Evolutionary conservation across 1,284 basidiomycete species (phyloP).

Genomic region (Acaromyces ingoldii): DNA sequence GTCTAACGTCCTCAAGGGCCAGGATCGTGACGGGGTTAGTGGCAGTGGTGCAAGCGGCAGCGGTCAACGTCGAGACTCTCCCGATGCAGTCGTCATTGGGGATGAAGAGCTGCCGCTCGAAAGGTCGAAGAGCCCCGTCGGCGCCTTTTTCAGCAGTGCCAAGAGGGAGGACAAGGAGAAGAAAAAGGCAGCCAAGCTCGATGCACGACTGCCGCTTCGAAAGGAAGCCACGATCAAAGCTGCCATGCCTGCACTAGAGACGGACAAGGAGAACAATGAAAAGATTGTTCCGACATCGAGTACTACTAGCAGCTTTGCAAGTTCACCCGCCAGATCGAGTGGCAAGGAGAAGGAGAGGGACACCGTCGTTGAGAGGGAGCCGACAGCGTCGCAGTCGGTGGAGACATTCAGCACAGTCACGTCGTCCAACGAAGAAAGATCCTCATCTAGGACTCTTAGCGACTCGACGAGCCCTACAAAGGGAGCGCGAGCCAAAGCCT

Average conservation of each 20-base stretch:
- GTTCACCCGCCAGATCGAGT: not conserved
- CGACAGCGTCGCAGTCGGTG: conserved; percentile 22
- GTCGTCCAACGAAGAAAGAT: conserved; percentile 3
- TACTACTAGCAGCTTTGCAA: not conserved
- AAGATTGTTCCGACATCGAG: not conserved
- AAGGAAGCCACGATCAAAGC: not conserved
- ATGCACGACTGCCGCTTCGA: not conserved
- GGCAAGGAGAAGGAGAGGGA: not conserved
- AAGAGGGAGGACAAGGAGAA: not conserved
- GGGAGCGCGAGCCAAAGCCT: conserved; percentile 19
- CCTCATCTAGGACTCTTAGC: no score
- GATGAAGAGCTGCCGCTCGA: not conserved
- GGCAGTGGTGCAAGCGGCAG: not conserved
- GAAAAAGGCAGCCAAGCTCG: not conserved
- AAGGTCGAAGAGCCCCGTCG: conserved; percentile 28
- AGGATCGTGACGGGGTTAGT: not conserved
- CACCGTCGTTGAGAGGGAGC: not conserved
- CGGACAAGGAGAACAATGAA: not conserved
- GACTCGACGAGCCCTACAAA: no score
- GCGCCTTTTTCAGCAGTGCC: not conserved
- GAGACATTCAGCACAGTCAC: conserved; percentile 39
- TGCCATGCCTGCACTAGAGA: not conserved
- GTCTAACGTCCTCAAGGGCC: conserved; percentile 7
- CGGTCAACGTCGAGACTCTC: not conserved
- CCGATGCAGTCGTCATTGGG: not conserved